phyloP scores from a whole-genome alignment of 768 basidiomycete species.

The Hygrophoropsis aurantiaca region DNA sequence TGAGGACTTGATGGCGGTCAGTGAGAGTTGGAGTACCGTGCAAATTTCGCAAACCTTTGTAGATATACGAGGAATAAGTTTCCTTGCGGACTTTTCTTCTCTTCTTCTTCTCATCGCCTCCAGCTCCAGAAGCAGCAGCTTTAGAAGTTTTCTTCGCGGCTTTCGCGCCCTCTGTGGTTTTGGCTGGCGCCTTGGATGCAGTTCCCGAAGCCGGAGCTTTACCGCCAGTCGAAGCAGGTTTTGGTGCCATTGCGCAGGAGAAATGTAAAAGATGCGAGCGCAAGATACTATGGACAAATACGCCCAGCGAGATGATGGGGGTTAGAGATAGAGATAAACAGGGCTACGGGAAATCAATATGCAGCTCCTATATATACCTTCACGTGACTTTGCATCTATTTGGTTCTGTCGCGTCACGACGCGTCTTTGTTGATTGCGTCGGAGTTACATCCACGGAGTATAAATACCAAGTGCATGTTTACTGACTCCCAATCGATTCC shows the following conservation, averaged over 20 bases:
- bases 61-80: constrained; percentile 92
- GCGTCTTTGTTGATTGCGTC: constrained; percentile 39
- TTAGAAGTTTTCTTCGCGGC: constrained; percentile 77
- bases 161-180: constrained; percentile 54
- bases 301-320: constrained; percentile 14
- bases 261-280: not conserved
- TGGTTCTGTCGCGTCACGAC: constrained; percentile 33
- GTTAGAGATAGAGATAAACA: constrained; percentile 12
- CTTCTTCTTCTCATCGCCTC: constrained; percentile 84
- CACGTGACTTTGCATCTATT: constrained; percentile 34
- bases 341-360: not conserved
- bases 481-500: not conserved
- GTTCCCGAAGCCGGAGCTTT: constrained; percentile 63
- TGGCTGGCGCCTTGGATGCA: constrained; percentile 65
- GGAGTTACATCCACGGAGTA: constrained; percentile 14
- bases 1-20: constrained; percentile 62
- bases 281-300: not conserved
- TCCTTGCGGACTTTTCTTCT: constrained; percentile 84
- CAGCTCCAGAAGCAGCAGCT: constrained; percentile 50
- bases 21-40: not conserved
- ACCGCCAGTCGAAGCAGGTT: constrained; percentile 73
- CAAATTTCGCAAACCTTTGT: constrained; percentile 61
- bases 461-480: constrained; percentile 15
- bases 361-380: constrained; percentile 34
- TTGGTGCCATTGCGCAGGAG: constrained; percentile 44